Evolutionary conservation across 345 rosid genomes (phyloP).

Genomic region (Schrenkiella parvula): DNA sequence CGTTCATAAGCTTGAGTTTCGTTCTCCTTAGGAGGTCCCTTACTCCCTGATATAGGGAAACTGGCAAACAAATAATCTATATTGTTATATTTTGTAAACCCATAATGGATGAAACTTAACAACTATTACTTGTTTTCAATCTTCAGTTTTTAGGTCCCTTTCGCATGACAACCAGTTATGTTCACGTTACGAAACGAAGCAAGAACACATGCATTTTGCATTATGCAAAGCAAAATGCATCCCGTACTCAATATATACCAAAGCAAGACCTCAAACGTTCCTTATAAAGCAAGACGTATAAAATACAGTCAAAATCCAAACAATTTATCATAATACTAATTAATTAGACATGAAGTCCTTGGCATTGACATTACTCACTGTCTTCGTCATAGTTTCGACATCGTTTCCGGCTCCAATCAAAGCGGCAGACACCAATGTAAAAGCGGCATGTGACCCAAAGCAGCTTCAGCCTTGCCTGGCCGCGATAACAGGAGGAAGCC

Average conservation of each 20-base stretch:
- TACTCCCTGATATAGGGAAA: background rate
- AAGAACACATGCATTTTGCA: conserved; percentile 15
- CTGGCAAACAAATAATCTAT: background rate
- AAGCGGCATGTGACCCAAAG: conserved; percentile 45
- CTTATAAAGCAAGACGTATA: background rate
- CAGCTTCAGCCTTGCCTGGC: conserved; percentile 52
- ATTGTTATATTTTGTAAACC: background rate
- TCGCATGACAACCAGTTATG: conserved; percentile 29
- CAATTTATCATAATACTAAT: background rate
- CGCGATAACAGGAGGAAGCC: conserved; percentile 35
- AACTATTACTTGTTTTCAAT: background rate
- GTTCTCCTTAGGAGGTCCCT: background rate
- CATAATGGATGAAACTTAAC: background rate
- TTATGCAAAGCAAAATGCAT: background rate
- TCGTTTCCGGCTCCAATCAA: conserved; percentile 8
- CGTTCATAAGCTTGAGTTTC: background rate
- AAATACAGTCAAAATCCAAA: background rate
- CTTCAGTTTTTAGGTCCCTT: conserved; percentile 1
- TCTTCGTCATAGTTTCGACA: conserved; percentile 9
- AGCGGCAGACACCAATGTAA: conserved; percentile 17
- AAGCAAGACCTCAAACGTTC: background rate
- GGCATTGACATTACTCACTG: background rate
- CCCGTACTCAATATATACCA: conserved; percentile 15
- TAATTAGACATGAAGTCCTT: conserved; percentile 19
- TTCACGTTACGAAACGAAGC: conserved; percentile 22